Evolutionary conservation across 2,329 filamentous ascomycete species (phyloP).

Genomic region (Aspergillus pseudoglaucus): DNA sequence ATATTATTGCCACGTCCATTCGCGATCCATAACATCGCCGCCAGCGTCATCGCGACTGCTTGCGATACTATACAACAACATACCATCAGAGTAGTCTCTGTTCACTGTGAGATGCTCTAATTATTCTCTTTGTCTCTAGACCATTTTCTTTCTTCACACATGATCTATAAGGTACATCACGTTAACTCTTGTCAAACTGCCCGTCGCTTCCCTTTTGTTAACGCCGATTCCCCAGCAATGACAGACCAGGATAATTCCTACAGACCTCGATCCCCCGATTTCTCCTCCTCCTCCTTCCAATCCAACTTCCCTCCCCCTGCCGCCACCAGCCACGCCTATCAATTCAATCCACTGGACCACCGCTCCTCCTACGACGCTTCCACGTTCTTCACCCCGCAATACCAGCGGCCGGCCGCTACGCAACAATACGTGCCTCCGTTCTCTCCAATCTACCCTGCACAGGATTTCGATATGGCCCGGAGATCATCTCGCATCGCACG

Average conservation of each 20-base stretch:
- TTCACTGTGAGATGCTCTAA: conserved; percentile 5
- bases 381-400: conserved; percentile 38
- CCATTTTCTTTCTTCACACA: background rate
- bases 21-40: conserved; percentile 6
- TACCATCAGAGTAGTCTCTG: background rate
- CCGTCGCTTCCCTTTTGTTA: conserved; percentile 4
- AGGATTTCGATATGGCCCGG: conserved; percentile 35
- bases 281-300: conserved; percentile 46
- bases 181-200: background rate
- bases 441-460: conserved; percentile 1
- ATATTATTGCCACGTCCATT: conserved; percentile 7
- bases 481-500: conserved; percentile 33
- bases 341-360: conserved; percentile 30
- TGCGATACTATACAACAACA: background rate
- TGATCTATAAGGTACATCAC: background rate
- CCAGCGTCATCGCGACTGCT: background rate
- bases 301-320: conserved; percentile 32
- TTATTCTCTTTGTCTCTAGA: conserved; percentile 4
- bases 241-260: conserved; percentile 41
- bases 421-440: conserved; percentile 34
- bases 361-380: conserved; percentile 42
- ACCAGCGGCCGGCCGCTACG: conserved; percentile 22
- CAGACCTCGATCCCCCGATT: conserved; percentile 44
- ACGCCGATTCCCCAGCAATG: conserved; percentile 28
- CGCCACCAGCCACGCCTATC: conserved; percentile 21